Evolutionary conservation across 129 eudicot species (phyloP), one percentile per base, ranked within the genome.

Genomic region (Calendula officinalis): DNA sequence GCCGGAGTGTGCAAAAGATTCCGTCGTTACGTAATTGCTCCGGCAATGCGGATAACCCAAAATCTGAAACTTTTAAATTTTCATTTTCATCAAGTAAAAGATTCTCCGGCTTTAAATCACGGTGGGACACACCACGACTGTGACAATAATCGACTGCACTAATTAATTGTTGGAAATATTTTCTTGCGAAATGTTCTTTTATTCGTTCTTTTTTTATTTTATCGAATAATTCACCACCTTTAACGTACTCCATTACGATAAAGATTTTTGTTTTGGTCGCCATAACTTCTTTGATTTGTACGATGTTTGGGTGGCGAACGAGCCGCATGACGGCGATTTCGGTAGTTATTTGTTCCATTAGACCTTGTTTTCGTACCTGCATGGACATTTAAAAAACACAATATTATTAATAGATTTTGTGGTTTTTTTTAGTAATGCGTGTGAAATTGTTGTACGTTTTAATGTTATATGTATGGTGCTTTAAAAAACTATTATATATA

Each of bases 221-320:
- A 1, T 86, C 77, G 53, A 90, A 90, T 8, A 90, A 78, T 71
- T 90, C 97, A 17, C 97, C 97, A 36, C 97, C 97, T 60, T 70
- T 78, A 8, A 90, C 80, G 69, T 86, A 81, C 53, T 90, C 97
- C 89, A 90, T 90, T 5, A 86, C 75, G 43, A 90, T 56, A 70
- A 74, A 90, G 44, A 90, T 81, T 15, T 75, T 86, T 5, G 66
- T 68, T 44, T 81, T 86, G 0, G 97, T 86, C 22, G 97, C 91
- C 71, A 89, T 48, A 5, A 89, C 96, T 58, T 89, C 96, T 38
- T 78, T 82, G 27, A 89, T 17, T 15, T 81, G 80, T 12, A 86
- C 97, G 12, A 90, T 79, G 76, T 90, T 90, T 0, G 86, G 91
- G 72, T 90, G 97, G 0, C 83, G 84, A 3, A 90, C 89, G 16